Base-by-base conservation (phyloP, 441 rosid genomes). In the Oxalis stricta region DNA sequence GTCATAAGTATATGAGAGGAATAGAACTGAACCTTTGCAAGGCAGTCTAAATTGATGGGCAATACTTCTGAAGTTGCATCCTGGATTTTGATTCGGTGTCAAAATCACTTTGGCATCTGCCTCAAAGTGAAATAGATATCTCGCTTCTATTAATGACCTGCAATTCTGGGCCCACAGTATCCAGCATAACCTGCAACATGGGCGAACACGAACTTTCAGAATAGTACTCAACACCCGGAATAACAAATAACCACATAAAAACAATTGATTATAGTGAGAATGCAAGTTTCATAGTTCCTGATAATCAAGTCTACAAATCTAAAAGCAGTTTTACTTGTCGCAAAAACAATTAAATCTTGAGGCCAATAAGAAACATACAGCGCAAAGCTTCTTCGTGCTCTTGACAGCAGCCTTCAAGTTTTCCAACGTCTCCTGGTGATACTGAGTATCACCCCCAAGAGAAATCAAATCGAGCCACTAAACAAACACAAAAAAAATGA, bases 381-480 rank as follows among this genome's bases (percentile, higher is more conserved):
- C 92, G 60, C 97, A 92, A 34, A 92, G 89, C 77, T 92, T 92
- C 79, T 63, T 87, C 36, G 94, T 79, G 59, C 59, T 63, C 70
- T 78, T 92, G 36, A 92, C 84, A 38, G 96, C 87, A 10, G 71
- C 49, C 61, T 77, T 92, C 45, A 92, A 59, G 61, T 82, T 79
- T 65, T 84, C 94, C 22, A 92, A 58, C 10, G 97, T 92, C 70
- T 70, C 85, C 59, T 69, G 93, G 56, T 92, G 99, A 60, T 72
- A 87, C 56, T 74, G 78, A 15, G 84, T 26, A 46, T 75, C 63
- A 2, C 92, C 83, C n/a, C 97, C 80, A 87, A 2, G 97, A 87
- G 59, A 87, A 82, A 70, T 92, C 94, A 23, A 92, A 87, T 53
- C 95, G 55, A 47, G 97, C 99, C 60, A 87, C 97, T 92, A 45